A percentile compares a stretch with the other conserved stretches of the same genome.
phyloP scores from a whole-genome alignment of 2,329 filamentous ascomycete species.

The Fusarium nodosum region DNA sequence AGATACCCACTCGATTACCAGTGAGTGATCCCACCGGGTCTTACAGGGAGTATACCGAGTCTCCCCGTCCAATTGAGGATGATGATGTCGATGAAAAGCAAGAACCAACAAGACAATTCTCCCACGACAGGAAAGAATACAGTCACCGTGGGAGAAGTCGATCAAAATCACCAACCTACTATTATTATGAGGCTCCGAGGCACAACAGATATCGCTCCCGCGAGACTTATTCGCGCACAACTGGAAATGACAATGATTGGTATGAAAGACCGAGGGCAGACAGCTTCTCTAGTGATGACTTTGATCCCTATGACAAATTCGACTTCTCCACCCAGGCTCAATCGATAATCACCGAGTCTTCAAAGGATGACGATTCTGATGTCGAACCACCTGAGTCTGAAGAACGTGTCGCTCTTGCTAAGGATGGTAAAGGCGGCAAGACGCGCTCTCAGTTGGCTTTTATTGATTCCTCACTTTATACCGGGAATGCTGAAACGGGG shows the following conservation, averaged over 20 bases:
- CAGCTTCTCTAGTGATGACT: slow-evolving; percentile 47
- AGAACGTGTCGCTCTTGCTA: slow-evolving; percentile 30
- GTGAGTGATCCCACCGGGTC: slow-evolving; percentile 1
- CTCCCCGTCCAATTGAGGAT: slow-evolving; percentile 38
- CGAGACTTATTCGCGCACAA: slow-evolving; percentile 6
- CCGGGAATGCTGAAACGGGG: slow-evolving; percentile 55
- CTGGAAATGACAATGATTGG: slow-evolving; percentile 20
- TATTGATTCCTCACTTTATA: slow-evolving; percentile 56
- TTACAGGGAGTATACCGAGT: slow-evolving; percentile 30
- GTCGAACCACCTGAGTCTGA: slow-evolving; percentile 49
- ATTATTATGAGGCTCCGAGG: slow-evolving; percentile 8
- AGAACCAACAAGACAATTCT: background rate
- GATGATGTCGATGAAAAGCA: slow-evolving; percentile 20
- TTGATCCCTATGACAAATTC: slow-evolving; percentile 51
- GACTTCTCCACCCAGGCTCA: slow-evolving; percentile 43
- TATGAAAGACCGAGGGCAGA: slow-evolving; percentile 11
- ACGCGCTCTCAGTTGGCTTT: slow-evolving; percentile 40
- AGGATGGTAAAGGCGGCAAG: slow-evolving; percentile 23
- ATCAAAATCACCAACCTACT: slow-evolving; percentile 25
- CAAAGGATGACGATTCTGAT: slow-evolving; percentile 51
- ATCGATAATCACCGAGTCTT: slow-evolving; percentile 40
- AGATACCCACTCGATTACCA: background rate
- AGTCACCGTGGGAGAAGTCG: slow-evolving; percentile 10
- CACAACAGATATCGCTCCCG: slow-evolving; percentile 16
- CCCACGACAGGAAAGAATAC: slow-evolving; percentile 2